Evolutionary conservation across 2,329 filamentous ascomycete species (phyloP).

Genomic region (Clonostachys sp.): DNA sequence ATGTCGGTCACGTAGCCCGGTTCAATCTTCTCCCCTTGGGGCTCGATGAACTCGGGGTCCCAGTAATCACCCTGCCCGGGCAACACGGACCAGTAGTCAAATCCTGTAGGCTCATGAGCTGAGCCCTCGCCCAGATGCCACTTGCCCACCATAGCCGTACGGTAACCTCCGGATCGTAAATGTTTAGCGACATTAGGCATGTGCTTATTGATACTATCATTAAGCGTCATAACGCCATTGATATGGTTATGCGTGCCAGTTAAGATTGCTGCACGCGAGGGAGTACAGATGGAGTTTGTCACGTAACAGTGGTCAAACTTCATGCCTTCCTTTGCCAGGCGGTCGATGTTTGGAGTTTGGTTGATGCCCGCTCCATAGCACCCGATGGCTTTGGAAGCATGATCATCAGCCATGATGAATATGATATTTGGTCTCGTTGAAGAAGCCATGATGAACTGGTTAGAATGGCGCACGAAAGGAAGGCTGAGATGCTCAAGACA

Average conservation of each 20-base stretch:
- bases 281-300: conserved; percentile 48
- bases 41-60: conserved; percentile 43
- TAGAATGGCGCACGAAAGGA: too few relatives aligned
- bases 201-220: conserved; percentile 41
- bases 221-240: conserved; percentile 44
- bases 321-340: conserved; percentile 43
- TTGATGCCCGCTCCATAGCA: conserved; percentile 47
- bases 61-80: conserved; percentile 48
- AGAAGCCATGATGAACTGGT: too few relatives aligned
- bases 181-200: conserved; percentile 47
- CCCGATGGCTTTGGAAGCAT: conserved; percentile 44
- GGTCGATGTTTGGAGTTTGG: conserved; percentile 43
- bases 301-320: conserved; percentile 49
- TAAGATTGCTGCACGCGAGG: conserved; percentile 42
- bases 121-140: conserved; percentile 47
- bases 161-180: conserved; percentile 38
- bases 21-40: conserved; percentile 18
- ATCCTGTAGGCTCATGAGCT: conserved; percentile 39
- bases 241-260: conserved; percentile 48
- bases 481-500: too few relatives aligned
- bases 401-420: conserved; percentile 52
- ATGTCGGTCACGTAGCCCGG: conserved; percentile 45
- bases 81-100: conserved; percentile 46
- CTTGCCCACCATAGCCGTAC: conserved; percentile 48
- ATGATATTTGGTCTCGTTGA: conserved; percentile 17